These are phyloP conservation scores for Boletales sp. DNA, from an alignment of 768 basidiomycete species.

Conservation along the genomic window DNA sequence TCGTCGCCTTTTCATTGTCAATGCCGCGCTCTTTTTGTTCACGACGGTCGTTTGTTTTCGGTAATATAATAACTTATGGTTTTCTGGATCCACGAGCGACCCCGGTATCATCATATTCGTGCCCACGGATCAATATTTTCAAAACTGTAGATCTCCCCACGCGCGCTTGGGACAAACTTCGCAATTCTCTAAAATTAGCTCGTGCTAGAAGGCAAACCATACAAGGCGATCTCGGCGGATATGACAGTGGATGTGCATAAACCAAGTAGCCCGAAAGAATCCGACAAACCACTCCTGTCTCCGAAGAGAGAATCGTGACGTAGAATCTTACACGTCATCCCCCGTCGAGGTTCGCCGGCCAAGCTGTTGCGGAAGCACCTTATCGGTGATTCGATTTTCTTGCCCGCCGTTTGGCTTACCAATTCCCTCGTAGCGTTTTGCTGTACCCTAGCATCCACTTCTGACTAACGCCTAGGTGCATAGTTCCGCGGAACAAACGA, in stretches of 20 bases:
- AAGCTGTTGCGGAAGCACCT: conserved; percentile 40
- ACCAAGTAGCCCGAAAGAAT: conserved; percentile 19
- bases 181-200: conserved; percentile 23
- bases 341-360: conserved; percentile 24
- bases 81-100: not conserved
- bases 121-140: conserved; percentile 20
- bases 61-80: conserved; percentile 18
- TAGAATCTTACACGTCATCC: conserved; percentile 17
- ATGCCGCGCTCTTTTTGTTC: conserved; percentile 14
- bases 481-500: conserved; percentile 15
- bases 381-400: conserved; percentile 29
- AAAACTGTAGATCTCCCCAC: conserved; percentile 28
- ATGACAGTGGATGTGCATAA: conserved; percentile 12
- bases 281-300: conserved; percentile 9
- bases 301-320: conserved; percentile 12
- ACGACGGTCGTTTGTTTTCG: conserved; percentile 15
- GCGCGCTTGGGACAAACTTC: conserved; percentile 2
- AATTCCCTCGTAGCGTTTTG: conserved; percentile 15
- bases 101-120: conserved; percentile 9
- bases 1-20: conserved; percentile 13
- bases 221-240: conserved; percentile 20
- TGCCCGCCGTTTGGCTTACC: not conserved
- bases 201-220: conserved; percentile 11
- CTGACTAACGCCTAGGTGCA: conserved; percentile 27
- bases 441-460: conserved; percentile 35